Evolutionary conservation across 805 yeast genomes (phyloP).

Genomic region (Kazachstania psychrophila): DNA sequence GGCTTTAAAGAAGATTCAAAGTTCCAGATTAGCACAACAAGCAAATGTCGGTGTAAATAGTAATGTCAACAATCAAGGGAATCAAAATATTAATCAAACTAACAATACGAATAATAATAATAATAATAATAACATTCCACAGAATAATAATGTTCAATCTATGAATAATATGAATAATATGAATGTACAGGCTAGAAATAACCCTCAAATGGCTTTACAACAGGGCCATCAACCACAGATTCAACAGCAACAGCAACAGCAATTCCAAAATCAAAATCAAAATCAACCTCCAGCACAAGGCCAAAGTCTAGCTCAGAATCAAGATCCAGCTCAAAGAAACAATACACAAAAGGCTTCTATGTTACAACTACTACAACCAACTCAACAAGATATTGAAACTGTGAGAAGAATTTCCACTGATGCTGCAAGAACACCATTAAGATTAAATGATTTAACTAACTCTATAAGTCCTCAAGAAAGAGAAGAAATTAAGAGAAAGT

Average conservation of each 20-base stretch:
- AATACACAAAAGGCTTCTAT: slow-evolving; percentile 14
- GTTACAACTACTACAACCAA: slow-evolving; percentile 30
- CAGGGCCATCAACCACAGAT: slow-evolving; percentile 7
- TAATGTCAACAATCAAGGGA: slow-evolving; percentile 3
- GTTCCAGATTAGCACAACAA: slow-evolving; percentile 22
- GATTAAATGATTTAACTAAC: slow-evolving; percentile 56
- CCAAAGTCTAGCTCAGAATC: slow-evolving; percentile 8
- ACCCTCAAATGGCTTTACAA: background rate
- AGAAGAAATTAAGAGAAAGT: slow-evolving; percentile 45
- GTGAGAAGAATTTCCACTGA: slow-evolving; percentile 60
- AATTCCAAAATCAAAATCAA: slow-evolving; percentile 16
- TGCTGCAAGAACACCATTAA: slow-evolving; percentile 56
- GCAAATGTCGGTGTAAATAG: slow-evolving; percentile 12
- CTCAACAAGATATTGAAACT: slow-evolving; percentile 54
- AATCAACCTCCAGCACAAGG: slow-evolving; percentile 11
- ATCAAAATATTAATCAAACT: slow-evolving; percentile 1
- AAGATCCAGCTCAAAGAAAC: slow-evolving; percentile 8
- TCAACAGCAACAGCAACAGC: slow-evolving; percentile 4
- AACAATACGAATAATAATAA: slow-evolving; percentile 3
- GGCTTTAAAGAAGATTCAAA: slow-evolving; percentile 29
- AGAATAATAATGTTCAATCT: background rate
- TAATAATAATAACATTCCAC: background rate
- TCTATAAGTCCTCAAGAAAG: slow-evolving; percentile 56
- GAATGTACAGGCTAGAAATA: background rate
- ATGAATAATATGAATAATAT: background rate